phyloP scores from a whole-genome alignment of 225 moss, liverwort and hornwort species.

The Physcomitrellopsis africana region DNA sequence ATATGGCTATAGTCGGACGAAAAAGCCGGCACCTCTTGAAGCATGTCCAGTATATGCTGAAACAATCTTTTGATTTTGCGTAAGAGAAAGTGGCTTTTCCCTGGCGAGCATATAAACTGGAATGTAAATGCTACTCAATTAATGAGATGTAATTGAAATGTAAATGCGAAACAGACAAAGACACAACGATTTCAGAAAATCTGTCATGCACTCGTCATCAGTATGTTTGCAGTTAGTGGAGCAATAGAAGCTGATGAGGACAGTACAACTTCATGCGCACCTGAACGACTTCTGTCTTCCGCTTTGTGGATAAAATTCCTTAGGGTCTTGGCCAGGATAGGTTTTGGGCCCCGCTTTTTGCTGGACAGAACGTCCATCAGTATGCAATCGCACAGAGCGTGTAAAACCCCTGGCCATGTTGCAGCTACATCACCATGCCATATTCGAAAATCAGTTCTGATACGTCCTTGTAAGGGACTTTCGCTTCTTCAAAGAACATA shows the following conservation, averaged over 20 bases:
- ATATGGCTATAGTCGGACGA: constrained; percentile 84
- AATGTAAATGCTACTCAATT: constrained; percentile 15
- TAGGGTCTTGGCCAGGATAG: constrained; percentile 70
- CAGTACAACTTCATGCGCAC: constrained; percentile 31
- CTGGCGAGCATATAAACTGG: constrained; percentile 36
- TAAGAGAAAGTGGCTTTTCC: constrained; percentile 65
- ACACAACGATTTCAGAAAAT: neutral
- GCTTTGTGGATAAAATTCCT: constrained; percentile 87
- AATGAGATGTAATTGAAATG: neutral
- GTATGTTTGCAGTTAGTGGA: neutral
- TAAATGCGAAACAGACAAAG: neutral
- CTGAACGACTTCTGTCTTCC: constrained; percentile 80
- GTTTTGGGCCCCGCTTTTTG: constrained; percentile 85
- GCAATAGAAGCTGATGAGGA: neutral
- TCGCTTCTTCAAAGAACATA: no score
- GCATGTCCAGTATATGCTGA: constrained; percentile 80
- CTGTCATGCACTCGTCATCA: neutral
- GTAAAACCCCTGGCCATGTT: constrained; percentile 95
- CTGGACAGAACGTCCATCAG: constrained; percentile 71
- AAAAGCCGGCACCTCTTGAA: constrained; percentile 80
- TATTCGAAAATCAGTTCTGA: constrained; percentile 26
- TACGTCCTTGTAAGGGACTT: neutral
- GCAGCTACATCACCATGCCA: constrained; percentile 65
- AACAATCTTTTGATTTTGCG: constrained; percentile 87
- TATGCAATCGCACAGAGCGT: constrained; percentile 86